Evolutionary conservation across 768 basidiomycete genomes (phyloP).

Genomic region (Tylopilus balloui): DNA sequence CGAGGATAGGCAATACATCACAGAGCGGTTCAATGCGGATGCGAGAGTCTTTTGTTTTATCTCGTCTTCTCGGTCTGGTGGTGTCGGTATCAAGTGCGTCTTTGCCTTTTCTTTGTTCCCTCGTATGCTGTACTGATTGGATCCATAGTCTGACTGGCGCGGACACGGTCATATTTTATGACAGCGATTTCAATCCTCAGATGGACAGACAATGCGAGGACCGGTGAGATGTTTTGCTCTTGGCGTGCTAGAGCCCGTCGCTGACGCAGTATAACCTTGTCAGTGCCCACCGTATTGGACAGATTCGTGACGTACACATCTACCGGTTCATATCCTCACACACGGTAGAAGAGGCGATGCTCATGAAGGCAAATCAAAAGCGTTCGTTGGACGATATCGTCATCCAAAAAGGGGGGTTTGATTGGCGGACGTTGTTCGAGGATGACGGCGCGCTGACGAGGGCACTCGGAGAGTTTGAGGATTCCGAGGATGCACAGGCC

Average conservation of each 20-base stretch:
- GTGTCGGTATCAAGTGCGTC: conserved; percentile 91
- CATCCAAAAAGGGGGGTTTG: conserved; percentile 91
- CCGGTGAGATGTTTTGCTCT: conserved; percentile 43
- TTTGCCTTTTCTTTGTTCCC: conserved; percentile 4
- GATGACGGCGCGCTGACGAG: conserved; percentile 59
- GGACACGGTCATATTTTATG: conserved; percentile 96
- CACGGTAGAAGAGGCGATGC: conserved; percentile 95
- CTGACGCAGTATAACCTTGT: neutral
- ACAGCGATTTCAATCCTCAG: conserved; percentile 95
- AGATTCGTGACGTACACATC: conserved; percentile 93
- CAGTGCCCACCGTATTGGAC: conserved; percentile 97
- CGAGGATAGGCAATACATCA: conserved; percentile 89
- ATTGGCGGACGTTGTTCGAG: conserved; percentile 82
- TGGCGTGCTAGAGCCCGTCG: neutral
- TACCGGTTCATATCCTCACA: conserved; percentile 88
- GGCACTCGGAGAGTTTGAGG: conserved; percentile 83
- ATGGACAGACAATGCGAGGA: conserved; percentile 98
- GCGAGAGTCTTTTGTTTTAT: conserved; percentile 84
- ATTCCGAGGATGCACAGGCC: conserved; percentile 81
- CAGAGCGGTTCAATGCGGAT: conserved; percentile 82
- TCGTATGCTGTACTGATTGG: conserved; percentile 18
- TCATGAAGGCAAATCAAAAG: conserved; percentile 97
- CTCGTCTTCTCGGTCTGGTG: conserved; percentile 70
- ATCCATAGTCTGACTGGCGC: conserved; percentile 67
- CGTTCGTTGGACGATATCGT: conserved; percentile 85